Percentiles rank a stretch among this genome's conserved stretches.
Evolutionary conservation across 108 stramenopile genomes (phyloP).

Genomic region (Discostella stelligeroides): DNA sequence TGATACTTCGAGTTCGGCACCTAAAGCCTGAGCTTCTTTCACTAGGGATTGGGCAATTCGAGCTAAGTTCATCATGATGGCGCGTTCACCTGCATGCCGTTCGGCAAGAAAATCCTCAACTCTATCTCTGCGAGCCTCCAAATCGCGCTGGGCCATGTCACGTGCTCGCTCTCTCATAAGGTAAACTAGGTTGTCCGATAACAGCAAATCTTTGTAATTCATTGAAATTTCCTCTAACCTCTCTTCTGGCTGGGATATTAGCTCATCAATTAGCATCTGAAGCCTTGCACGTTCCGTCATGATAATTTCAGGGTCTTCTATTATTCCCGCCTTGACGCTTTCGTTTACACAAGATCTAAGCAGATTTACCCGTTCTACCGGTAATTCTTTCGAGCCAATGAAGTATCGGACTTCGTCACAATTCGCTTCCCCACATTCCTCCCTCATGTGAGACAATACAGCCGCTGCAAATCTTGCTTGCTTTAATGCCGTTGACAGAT

Average conservation of each 20-base stretch:
- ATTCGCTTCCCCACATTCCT: conserved; percentile 38
- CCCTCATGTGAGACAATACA: conserved; percentile 60
- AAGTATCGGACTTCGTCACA: conserved; percentile 48
- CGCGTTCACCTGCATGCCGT: conserved; percentile 60
- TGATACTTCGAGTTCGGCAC: conserved; percentile 81
- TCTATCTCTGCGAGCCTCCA: conserved; percentile 53
- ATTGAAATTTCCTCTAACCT: conserved; percentile 72
- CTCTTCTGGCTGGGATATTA: conserved; percentile 81
- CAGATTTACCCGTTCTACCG: conserved; percentile 58
- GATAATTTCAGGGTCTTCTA: conserved; percentile 64
- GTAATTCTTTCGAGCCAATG: conserved; percentile 62
- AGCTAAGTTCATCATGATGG: conserved; percentile 72
- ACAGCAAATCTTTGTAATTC: conserved; percentile 82
- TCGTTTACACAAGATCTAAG: conserved; percentile 65
- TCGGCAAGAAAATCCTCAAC: conserved; percentile 47
- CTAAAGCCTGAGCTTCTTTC: conserved; percentile 79
- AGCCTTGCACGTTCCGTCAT: conserved; percentile 66
- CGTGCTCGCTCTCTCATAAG: conserved; percentile 64
- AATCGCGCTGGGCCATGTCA: conserved; percentile 73
- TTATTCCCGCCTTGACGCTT: conserved; percentile 72
- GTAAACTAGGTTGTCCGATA: conserved; percentile 79
- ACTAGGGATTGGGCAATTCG: conserved; percentile 70
- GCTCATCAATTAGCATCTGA: conserved; percentile 78
- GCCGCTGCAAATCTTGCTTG: conserved; percentile 83
- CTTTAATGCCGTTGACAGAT: conserved; percentile 66